Evolutionary conservation across 441 rosid genomes (phyloP).

Genomic region (Daphne laureola): DNA sequence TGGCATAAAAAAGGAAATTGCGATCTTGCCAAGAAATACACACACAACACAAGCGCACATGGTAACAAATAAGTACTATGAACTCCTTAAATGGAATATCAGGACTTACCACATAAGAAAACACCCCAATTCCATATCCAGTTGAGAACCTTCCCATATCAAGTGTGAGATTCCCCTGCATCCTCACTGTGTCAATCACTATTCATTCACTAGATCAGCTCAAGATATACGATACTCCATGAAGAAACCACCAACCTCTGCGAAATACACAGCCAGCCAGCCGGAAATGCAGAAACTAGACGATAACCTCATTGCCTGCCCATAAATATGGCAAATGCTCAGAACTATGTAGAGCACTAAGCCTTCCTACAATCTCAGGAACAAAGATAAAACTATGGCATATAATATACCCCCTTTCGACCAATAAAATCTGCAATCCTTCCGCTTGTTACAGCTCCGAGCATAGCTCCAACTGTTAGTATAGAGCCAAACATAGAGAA

Average conservation of each 20-base stretch:
- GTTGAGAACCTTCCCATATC: constrained; percentile 78
- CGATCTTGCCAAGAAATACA: not conserved
- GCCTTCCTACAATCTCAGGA: not conserved
- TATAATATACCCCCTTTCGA: constrained; percentile 65
- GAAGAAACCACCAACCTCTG: constrained; percentile 29
- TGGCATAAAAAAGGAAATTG: constrained; percentile 4
- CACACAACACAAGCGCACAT: not conserved
- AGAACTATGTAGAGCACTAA: not conserved
- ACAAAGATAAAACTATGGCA: not conserved
- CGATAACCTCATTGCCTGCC: constrained; percentile 81
- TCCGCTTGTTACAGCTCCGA: constrained; percentile 83
- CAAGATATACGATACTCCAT: not conserved
- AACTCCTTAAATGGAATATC: not conserved
- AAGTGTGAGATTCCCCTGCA: constrained; percentile 52
- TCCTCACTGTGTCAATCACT: not conserved
- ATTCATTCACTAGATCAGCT: not conserved
- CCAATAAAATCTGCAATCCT: constrained; percentile 61
- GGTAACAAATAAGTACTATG: not conserved
- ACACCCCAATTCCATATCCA: constrained; percentile 81
- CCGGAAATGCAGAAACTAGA: constrained; percentile 65
- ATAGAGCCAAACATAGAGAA: constrained; percentile 93
- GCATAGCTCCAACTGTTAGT: constrained; percentile 83
- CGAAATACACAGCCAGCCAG: constrained; percentile 68
- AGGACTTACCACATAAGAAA: constrained; percentile 73
- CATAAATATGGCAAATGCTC: not conserved